These are phyloP conservation scores for Exophiala dermatitidis DNA, from an alignment of 2,329 filamentous ascomycete species.

Conservation along the genomic window DNA sequence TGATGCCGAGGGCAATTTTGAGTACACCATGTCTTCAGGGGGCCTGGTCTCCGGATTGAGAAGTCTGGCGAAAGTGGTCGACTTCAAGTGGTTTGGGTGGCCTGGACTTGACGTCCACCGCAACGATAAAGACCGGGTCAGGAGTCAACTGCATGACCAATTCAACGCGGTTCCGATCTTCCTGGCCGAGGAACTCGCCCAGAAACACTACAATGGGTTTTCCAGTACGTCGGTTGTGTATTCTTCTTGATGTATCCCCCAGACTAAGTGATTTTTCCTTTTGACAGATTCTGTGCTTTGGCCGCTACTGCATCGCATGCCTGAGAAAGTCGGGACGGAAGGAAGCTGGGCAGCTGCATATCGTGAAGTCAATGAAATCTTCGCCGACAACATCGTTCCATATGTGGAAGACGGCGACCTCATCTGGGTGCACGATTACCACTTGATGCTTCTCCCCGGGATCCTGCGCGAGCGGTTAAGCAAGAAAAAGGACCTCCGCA, in stretches of 20 bases:
- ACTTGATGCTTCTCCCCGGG: conserved; percentile 86
- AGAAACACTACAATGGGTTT: conserved; percentile 93
- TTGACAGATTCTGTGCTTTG: conserved; percentile 78
- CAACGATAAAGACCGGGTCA: conserved; percentile 66
- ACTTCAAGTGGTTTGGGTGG: conserved; percentile 98
- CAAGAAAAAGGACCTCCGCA: conserved; percentile 69
- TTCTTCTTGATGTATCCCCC: not conserved
- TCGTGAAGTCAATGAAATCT: conserved; percentile 78
- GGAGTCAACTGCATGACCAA: conserved; percentile 71
- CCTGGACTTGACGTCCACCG: conserved; percentile 87
- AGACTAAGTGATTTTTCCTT: no score
- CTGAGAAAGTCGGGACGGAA: conserved; percentile 62
- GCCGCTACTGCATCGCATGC: conserved; percentile 95
- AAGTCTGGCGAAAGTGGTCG: conserved; percentile 83
- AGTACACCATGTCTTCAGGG: conserved; percentile 92
- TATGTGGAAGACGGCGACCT: conserved; percentile 79
- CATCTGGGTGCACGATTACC: conserved; percentile 96
- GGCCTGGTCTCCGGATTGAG: conserved; percentile 89
- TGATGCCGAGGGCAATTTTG: conserved; percentile 81
- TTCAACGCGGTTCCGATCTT: conserved; percentile 88
- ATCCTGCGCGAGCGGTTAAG: conserved; percentile 72
- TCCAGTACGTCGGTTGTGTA: conserved; percentile 56
- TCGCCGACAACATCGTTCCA: conserved; percentile 73
- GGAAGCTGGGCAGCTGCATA: conserved; percentile 74
- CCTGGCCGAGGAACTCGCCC: conserved; percentile 82